Conservation (phyloP, 257 asterid genomes). For the Handroanthus guayacan region DNA sequence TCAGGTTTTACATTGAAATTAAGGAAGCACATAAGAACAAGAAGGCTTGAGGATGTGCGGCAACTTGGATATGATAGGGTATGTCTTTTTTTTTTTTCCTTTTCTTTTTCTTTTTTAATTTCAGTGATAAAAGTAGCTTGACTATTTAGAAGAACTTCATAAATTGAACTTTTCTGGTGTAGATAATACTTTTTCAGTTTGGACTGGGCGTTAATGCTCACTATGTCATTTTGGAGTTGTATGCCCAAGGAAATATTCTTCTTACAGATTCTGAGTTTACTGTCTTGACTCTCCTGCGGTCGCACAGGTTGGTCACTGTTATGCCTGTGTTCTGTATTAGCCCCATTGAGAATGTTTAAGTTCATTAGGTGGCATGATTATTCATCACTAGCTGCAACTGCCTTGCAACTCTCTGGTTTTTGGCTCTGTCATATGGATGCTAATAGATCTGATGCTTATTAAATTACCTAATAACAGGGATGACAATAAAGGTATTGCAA, state of each 20-base stretch:
- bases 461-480: constrained; percentile 63
- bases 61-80: constrained; percentile 99
- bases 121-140: constrained; percentile 15
- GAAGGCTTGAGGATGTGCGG: constrained; percentile 97
- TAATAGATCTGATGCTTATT: constrained; percentile 20
- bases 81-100: constrained; percentile 34
- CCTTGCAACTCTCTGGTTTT: constrained; percentile 14
- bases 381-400: constrained; percentile 17
- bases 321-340: constrained; percentile 26
- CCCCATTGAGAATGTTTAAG: constrained; percentile 14
- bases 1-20: constrained; percentile 95
- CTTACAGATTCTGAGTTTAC: constrained; percentile 87
- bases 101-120: background rate
- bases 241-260: constrained; percentile 97
- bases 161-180: constrained; percentile 31
- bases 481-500: constrained; percentile 94
- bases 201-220: constrained; percentile 90
- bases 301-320: constrained; percentile 77
- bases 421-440: constrained; percentile 22
- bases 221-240: constrained; percentile 89
- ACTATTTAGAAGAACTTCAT: constrained; percentile 31
- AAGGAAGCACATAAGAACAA: constrained; percentile 93
- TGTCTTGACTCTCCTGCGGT: constrained; percentile 94
- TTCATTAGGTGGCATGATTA: background rate
- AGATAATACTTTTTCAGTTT: constrained; percentile 95